Evolutionary conservation across 257 asterid genomes (phyloP), one percentile per base, ranked within the genome.

Genomic region (Buddleja alternifolia): DNA sequence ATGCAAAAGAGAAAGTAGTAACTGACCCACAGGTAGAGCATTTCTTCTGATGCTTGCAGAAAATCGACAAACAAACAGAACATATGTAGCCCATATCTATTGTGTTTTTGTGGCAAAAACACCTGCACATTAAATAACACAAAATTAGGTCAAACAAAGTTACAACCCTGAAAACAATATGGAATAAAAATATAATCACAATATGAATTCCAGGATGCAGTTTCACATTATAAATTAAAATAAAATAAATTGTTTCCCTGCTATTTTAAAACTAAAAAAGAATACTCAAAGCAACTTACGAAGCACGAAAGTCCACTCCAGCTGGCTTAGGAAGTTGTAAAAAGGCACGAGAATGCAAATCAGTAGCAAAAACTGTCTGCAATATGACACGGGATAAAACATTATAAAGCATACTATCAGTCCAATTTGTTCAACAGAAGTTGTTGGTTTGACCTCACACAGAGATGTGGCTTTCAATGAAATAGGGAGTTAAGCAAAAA

Each of bases 21-120:
- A 78, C 95, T 83, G 67, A 92, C 98, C 98, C 98, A 52, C 98
- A 92, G 51, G 96, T 92, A 12, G 97, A 86, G 80, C 98, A 92
- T 69, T 85, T 84, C 83, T 88, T 86, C 77, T 88, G 97, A 83
- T 84, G 89, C 87, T 81, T 78, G 85, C 98, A 92, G 88, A 92
- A 92, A 64, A 90, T 92, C 10, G 98, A 92, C 68, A 92, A 73
- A 75, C 97, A 92, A 76, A 92, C 98, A 0, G 96, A 92, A 76
- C 98, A 92, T 71, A 92, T 92, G 78, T 74, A 92, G 75, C 97
- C 98, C 96, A 86, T 86, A 72, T 90, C 97, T 8, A 90, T 92
- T 41, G 98, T 92, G 71, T 72, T 86, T 69, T 92, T 92, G 90
- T 92, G 98, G 93, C 96, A 92, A 81, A 92, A 92, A 75, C 97